A percentile compares a stretch with the other conserved stretches of the same genome.
Evolutionary conservation across 140 eudicot species (phyloP).

Genomic region (Stevia rebaudiana): DNA sequence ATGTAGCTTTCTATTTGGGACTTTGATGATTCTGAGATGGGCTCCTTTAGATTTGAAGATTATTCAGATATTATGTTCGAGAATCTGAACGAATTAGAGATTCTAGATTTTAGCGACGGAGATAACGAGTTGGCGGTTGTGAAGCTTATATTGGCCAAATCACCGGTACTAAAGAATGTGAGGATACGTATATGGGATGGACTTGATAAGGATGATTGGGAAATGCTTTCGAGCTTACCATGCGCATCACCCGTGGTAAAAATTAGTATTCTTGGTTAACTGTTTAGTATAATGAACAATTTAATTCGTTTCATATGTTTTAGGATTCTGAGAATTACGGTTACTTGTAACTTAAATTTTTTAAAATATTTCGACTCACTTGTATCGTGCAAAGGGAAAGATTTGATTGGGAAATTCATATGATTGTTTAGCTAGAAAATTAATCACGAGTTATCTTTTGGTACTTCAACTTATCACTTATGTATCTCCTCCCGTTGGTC

Average conservation of each 20-base stretch:
- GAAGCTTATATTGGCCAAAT: conserved; percentile 1
- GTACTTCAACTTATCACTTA: too few relatives aligned
- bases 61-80: not conserved
- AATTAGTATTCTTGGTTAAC: not conserved
- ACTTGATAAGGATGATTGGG: not conserved
- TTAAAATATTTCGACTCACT: too few relatives aligned
- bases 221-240: not conserved
- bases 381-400: too few relatives aligned
- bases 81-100: not conserved
- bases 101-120: not conserved
- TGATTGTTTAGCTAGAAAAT: too few relatives aligned
- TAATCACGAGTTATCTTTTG: too few relatives aligned
- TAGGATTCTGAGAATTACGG: too few relatives aligned
- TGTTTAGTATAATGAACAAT: too few relatives aligned
- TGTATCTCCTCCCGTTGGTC: too few relatives aligned
- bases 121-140: not conserved
- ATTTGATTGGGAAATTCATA: too few relatives aligned
- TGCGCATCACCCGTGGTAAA: not conserved
- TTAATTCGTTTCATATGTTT: too few relatives aligned
- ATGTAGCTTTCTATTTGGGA: not conserved
- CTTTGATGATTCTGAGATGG: not conserved
- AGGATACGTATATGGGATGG: not conserved
- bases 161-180: not conserved
- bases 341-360: too few relatives aligned
- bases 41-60: not conserved